These are phyloP conservation scores for Solanum bulbocastanum DNA, from an alignment of 257 asterid species.

Conservation along the genomic window DNA sequence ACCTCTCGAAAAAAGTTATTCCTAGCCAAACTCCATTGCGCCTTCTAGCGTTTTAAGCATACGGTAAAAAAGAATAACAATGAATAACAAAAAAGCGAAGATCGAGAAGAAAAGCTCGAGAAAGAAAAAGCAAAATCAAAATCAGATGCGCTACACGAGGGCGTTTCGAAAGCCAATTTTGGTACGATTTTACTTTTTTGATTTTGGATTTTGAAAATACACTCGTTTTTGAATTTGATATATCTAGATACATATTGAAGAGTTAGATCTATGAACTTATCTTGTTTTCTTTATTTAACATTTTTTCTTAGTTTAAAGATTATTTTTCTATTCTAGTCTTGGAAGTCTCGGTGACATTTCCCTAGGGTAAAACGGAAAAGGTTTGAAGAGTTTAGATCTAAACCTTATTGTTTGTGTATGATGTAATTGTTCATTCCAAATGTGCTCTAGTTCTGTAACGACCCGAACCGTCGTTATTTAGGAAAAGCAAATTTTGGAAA, in stretches of 20 bases:
- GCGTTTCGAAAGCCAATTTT: neutral
- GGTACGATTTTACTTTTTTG: neutral
- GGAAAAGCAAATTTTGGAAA: too few species aligned
- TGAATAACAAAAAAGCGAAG: neutral
- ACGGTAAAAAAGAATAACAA: neutral
- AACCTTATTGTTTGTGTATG: too few species aligned
- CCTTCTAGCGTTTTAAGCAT: neutral
- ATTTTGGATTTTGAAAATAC: neutral
- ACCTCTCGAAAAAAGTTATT: too few species aligned
- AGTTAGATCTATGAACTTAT: too few species aligned
- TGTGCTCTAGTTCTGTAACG: too few species aligned
- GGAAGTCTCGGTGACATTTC: neutral
- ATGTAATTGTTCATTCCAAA: too few species aligned
- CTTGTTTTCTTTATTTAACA: too few species aligned
- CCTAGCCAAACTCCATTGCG: too few species aligned
- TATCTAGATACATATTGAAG: too few species aligned
- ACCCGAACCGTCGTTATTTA: too few species aligned
- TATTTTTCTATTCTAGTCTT: neutral
- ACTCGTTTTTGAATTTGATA: neutral
- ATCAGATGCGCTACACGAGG: neutral
- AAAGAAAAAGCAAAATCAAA: neutral
- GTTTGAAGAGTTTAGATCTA: too few species aligned
- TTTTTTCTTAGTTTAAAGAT: too few species aligned
- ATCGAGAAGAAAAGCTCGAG: neutral
- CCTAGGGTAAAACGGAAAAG: neutral